Base-by-base conservation (phyloP, 2,329 filamentous ascomycete genomes). In the Cladosporium sp. region DNA sequence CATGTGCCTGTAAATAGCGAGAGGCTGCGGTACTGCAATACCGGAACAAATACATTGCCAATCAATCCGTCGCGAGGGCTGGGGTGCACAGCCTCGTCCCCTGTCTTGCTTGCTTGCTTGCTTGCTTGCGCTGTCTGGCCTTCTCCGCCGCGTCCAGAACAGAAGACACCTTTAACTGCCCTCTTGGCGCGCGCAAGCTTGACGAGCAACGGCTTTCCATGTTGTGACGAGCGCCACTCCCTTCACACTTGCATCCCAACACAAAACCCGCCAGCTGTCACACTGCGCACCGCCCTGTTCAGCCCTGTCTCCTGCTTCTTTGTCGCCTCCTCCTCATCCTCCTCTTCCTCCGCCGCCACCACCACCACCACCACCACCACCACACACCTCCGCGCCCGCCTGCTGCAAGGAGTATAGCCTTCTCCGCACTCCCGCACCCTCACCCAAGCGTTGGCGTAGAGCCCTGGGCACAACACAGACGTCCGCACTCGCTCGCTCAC, bases 221-320 rank as follows among this genome's bases (percentile, higher is more conserved):
- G n/a, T 46, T n/a, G 52, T 55, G 29, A 55, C 52, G 52, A 55
- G 28, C 52, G 52, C 52, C 52, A 33, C 52, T 55, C 52, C 26
- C 52, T 55, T 55, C 52, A 55, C 52, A 55, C 28, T 55, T 33
- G 52, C 52, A 55, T 55, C 52, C 52, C 52, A 55, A 55, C 52
- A n/a, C 50, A 33, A 53, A 33, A 55, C 18, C 31, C 28, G 28
- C 52, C 52, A 55, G 52, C 52, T 55, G 52, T 18, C 52, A 29
- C 21, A 33, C 28, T 10, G 28, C 28, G 50, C 50, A 18, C 49
- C 40, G 23, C 29, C 28, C 52, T 33, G 29, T 23, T 31, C 52
- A 56, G 55, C 55, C 55, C 37, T 21, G 28, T 40, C 55, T 58
- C 8, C 29, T 11, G 5, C 33, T 21, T 16, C 35, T 10, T 14